Conservation (phyloP, 345 rosid species). For the Limnanthes douglasii region DNA sequence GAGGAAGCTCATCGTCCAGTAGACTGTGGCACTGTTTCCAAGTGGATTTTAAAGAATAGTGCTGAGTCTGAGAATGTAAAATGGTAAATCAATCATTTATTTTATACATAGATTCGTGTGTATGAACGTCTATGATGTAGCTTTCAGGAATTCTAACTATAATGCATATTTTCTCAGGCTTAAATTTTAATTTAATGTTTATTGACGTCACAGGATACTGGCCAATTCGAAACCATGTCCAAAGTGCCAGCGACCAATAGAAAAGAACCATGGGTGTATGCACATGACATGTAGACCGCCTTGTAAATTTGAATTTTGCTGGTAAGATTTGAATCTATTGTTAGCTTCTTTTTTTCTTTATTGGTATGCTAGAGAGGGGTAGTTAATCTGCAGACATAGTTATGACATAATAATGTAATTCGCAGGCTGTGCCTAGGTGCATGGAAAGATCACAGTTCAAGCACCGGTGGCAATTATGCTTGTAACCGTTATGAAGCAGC, state of each 20-base stretch:
- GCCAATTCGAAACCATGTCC: slow-evolving; percentile 99
- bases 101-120: neutral
- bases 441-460: slow-evolving; percentile 87
- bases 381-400: neutral
- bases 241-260: slow-evolving; percentile 95
- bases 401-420: slow-evolving; percentile 6
- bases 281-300: slow-evolving; percentile 98
- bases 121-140: slow-evolving; percentile 2
- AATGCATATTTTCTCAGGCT: too few species aligned
- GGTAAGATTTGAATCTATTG: slow-evolving; percentile 28
- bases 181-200: too few species aligned
- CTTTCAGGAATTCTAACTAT: too few species aligned
- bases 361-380: neutral
- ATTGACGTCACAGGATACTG: slow-evolving; percentile 71
- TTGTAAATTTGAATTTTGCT: slow-evolving; percentile 99
- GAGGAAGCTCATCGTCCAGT: slow-evolving; percentile 99
- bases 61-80: slow-evolving; percentile 99
- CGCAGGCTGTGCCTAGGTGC: slow-evolving; percentile 81
- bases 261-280: slow-evolving; percentile 99
- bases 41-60: slow-evolving; percentile 91
- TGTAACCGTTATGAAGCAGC: slow-evolving; percentile 81
- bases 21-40: slow-evolving; percentile 73
- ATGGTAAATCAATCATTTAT: slow-evolving; percentile 33
- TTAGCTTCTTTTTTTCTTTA: neutral
- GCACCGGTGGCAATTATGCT: slow-evolving; percentile 92